Conservation (phyloP, 495 filamentous ascomycete genomes). For the Penicillium salamii region DNA sequence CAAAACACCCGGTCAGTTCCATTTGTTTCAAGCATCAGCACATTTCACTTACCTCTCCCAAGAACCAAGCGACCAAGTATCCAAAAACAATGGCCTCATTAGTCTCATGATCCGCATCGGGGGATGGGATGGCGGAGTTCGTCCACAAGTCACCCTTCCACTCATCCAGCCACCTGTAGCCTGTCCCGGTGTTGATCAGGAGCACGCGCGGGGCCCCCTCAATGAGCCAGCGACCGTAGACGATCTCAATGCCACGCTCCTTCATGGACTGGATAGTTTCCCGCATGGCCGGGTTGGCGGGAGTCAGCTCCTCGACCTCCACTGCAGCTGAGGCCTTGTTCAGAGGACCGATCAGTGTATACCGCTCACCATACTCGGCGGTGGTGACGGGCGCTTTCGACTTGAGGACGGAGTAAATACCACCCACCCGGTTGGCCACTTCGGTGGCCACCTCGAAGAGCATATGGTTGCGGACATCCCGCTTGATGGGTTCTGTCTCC, state of each 20-base stretch:
- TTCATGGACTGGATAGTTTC: constrained; percentile 87
- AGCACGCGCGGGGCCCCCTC: constrained; percentile 92
- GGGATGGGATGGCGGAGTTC: constrained; percentile 84
- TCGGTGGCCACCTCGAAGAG: constrained; percentile 97
- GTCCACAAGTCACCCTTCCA: constrained; percentile 98
- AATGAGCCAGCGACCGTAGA: constrained; percentile 97
- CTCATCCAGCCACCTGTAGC: constrained; percentile 86
- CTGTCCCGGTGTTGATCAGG: constrained; percentile 91
- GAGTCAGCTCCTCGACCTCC: constrained; percentile 89
- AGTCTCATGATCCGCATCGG: constrained; percentile 87
- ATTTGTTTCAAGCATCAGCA: too few species aligned
- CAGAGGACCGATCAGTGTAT: constrained; percentile 91
- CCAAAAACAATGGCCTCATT: constrained; percentile 98
- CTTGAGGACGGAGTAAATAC: constrained; percentile 98
- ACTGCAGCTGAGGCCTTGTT: constrained; percentile 90
- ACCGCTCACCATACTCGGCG: constrained; percentile 95
- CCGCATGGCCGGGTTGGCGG: constrained; percentile 73
- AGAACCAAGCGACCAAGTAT: constrained; percentile 95
- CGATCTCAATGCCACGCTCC: constrained; percentile 80
- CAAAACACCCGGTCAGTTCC: neutral
- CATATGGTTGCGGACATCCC: constrained; percentile 75
- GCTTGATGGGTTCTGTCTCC: constrained; percentile 40
- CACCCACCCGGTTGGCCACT: constrained; percentile 95
- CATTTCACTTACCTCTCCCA: constrained; percentile 73
- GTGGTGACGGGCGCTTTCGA: constrained; percentile 98